Base-by-base conservation (phyloP, 2,329 filamentous ascomycete species). In the Claviceps africana region DNA sequence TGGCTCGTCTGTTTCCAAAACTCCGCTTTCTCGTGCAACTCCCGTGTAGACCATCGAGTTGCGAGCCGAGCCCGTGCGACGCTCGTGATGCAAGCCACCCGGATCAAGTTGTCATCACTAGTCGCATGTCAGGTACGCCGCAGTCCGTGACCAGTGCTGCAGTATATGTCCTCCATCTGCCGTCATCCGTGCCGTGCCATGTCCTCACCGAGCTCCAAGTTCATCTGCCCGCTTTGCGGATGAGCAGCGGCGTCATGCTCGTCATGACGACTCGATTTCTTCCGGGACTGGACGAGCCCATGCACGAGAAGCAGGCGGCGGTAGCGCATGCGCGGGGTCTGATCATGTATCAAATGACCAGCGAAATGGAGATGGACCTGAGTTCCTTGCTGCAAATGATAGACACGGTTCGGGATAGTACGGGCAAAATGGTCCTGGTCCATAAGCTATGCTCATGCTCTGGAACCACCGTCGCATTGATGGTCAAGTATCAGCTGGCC, bases 131-230 rank as follows among this genome's bases (percentile, higher is more conserved):
- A n/a, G 47, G 50, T 42, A 21, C 43, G 2, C 42, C 28, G 10
- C 53, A 55, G 21, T 19, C 35, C 1, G 51, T 51, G 19, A 39
- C 22, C 2, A 40, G 46, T 40, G 53, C 53, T 10, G 51, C 47
- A 7, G 47, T 55, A 7, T 55, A 55, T 48, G 47, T 55, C 30
- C 51, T 55, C n/a, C 53, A 55, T 43, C 48, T 51, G 2, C 47
- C 52, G 13, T 49, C 37, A 35, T 47, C 43, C 8, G 3, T 33
- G 42, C 30, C 47, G 10, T 15, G 17, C 25, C 17, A 28, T 11
- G 42, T 51, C 19, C 39, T 51, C 39, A 30, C 28, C 21, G 52
- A 50, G 42, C 51, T 53, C 9, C 40, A 46, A 42, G 43, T 40
- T 2, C 43, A 53, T 28, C 43, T 53, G 1, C 21, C 28, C 6